Base-by-base conservation (phyloP, 805 yeast genomes). In the Lipomyces oligophaga region DNA sequence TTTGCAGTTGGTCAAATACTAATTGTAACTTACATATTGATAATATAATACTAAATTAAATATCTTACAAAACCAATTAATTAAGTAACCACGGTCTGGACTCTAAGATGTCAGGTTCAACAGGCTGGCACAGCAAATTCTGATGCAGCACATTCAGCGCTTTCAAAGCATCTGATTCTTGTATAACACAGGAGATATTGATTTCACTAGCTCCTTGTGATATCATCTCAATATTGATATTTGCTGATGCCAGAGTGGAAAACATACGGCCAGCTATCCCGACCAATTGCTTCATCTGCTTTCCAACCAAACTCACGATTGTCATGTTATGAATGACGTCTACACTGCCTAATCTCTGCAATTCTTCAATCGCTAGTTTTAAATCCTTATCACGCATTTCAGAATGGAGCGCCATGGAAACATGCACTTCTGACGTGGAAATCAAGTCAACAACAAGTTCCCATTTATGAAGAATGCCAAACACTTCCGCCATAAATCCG, bases 201-300 rank as follows among this genome's bases (percentile, higher is more conserved):
- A 93, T 93, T 69, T 93, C 98, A 62, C 90, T 90, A 16, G 97
- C 96, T 60, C 98, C 98, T 74, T 93, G 98, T 47, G 88, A 79
- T 68, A 93, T 93, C 98, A 93, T 93, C 68, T 93, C 98, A 59
- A 93, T 87, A 68, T 93, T 93, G 63, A 93, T 83, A 37, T 78
- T 77, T 60, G 90, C 94, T 62, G 85, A 89, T 5, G 97, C 97
- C 58, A 93, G 72, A 1, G 94, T 86, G 59, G 88, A 81, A 71
- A 93, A 93, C 96, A 90, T 90, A 57, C 87, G 82, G 38, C 97
- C 96, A 0, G 98, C 98, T 63, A 87, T 89, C 63, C 98, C 98
- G 51, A 93, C 85, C 64, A 83, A 78, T 64, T 89, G 96, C 63
- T 88, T 88, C 97, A 93, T 90, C 65, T 90, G 95, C 62, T 86